Conservation (phyloP, 768 basidiomycete genomes). For the Mycena galopus region DNA sequence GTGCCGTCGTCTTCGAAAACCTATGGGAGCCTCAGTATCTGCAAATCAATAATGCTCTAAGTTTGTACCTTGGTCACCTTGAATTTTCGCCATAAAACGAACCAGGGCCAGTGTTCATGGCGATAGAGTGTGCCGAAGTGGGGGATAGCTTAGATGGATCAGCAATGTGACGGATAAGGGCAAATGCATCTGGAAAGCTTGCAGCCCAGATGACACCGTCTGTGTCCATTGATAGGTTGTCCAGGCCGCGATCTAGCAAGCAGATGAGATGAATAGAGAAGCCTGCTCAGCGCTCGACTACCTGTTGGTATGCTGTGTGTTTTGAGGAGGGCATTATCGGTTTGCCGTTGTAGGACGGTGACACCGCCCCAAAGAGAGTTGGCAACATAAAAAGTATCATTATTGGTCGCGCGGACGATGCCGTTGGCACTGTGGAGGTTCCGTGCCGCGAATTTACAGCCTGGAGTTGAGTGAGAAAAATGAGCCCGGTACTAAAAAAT, state of each 20-base stretch:
- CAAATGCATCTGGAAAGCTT: conserved; percentile 58
- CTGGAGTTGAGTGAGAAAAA: conserved; percentile 34
- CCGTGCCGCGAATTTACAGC: conserved; percentile 71
- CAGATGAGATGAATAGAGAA: conserved; percentile 5
- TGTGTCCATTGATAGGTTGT: conserved; percentile 73
- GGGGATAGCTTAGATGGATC: conserved; percentile 59
- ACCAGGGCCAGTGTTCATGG: conserved; percentile 63
- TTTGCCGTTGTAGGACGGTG: conserved; percentile 67
- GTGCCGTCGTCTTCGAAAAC: conserved; percentile 78
- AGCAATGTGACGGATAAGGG: conserved; percentile 53
- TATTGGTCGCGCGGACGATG: conserved; percentile 62
- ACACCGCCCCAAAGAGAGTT: conserved; percentile 60
- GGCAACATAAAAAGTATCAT: conserved; percentile 76
- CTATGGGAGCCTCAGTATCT: conserved; percentile 47
- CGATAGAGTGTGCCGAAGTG: conserved; percentile 64
- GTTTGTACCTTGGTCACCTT: conserved; percentile 65
- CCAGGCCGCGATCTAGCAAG: conserved; percentile 61
- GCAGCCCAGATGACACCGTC: conserved; percentile 75
- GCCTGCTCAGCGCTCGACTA: conserved; percentile 36
- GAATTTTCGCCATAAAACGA: conserved; percentile 72
- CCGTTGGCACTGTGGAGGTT: conserved; percentile 73
- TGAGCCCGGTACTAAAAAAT: neutral
- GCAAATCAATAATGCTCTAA: neutral
- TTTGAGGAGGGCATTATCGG: conserved; percentile 69
- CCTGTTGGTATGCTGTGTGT: conserved; percentile 68